Evolutionary conservation across 768 basidiomycete species (phyloP), one percentile per base, ranked within the genome.

Genomic region (Boletus rubropictus): DNA sequence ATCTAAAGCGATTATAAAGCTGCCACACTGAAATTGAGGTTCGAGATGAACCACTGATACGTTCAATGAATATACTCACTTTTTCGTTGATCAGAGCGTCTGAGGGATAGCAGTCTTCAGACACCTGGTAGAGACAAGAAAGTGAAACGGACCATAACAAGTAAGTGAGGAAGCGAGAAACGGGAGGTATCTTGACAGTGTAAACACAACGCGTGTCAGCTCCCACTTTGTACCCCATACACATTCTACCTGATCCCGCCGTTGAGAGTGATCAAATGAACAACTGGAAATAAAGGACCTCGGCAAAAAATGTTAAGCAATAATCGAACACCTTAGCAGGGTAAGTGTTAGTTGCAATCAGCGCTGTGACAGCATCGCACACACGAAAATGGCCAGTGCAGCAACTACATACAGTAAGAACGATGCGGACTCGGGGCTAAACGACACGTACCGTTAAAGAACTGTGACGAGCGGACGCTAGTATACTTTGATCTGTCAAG

Each of bases 101-200:
- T 62, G 34, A 14, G 10, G 14, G n/a, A 34, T 17, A 14, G 7
- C 3, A 15, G 10, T 8, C 8, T n/a, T 59, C 25, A 53, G 40
- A 31, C 5, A n/a, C 14, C 3, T 1, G 1, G 25, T 7, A 36
- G 1, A 14, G 34, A 25, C 6, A 31, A 22, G 10, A 47, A 33
- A 6, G 11, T 2, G 33, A 41, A 18, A 50, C 52, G 2, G 7
- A 58, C 62, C 41, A 40, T 56, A 62, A 25, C 55, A 55, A 10
- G 53, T 48, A n/a, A 58, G 29, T 0, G 48, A 44, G 14, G 53
- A 46, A 10, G 55, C 32, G 41, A 63, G 3, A 27, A 63, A 57
- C 22, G 63, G 43, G 29, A 65, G 43, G 44, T 65, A 65, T 52
- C 61, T 62, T 37, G 63, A 44, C 8, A 63, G 6, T 5, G 60